A percentile compares a stretch with the other conserved stretches of the same genome.
These are phyloP conservation scores for Penicillium sumatraense DNA, from an alignment of 2,329 filamentous ascomycete species.

Conservation along the genomic window DNA sequence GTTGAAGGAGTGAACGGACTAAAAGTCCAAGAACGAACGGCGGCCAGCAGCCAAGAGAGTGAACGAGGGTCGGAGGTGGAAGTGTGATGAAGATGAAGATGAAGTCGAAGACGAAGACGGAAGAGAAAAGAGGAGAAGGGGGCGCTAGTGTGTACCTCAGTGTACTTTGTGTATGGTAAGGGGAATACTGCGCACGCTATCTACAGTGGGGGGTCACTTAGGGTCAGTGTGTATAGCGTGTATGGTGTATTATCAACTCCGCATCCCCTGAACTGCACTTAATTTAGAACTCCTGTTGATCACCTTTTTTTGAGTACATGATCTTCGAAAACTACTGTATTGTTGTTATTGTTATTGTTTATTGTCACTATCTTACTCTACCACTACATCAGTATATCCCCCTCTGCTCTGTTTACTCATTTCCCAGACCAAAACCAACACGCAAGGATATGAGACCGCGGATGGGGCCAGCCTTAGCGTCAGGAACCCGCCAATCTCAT, in stretches of 20 bases:
- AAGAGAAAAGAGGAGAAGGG: slow-evolving; percentile 26
- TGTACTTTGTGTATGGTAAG: slow-evolving; percentile 3
- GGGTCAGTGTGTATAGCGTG: no score
- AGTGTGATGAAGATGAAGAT: slow-evolving; percentile 14
- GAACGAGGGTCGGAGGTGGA: no score
- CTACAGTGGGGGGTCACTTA: no score
- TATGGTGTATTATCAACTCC: no score
- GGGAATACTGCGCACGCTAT: no score
- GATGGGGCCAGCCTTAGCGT: slow-evolving; percentile 24
- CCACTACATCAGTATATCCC: neutral
- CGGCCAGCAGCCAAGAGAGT: slow-evolving; percentile 28
- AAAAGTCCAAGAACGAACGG: slow-evolving; percentile 27
- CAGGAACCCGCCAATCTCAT: slow-evolving; percentile 29
- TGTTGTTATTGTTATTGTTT: neutral
- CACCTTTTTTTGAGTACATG: neutral
- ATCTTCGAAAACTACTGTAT: no score
- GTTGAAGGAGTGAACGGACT: slow-evolving; percentile 34
- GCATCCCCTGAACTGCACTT: slow-evolving; percentile 1
- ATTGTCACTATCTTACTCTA: neutral
- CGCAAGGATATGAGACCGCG: slow-evolving; percentile 22
- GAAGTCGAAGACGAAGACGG: slow-evolving; percentile 16
- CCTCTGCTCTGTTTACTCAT: neutral
- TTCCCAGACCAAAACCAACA: neutral
- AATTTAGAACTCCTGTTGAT: neutral
- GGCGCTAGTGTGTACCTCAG: slow-evolving; percentile 6